Conservation (phyloP, 176 grass and related monocot genomes). For the Areca catechu region DNA sequence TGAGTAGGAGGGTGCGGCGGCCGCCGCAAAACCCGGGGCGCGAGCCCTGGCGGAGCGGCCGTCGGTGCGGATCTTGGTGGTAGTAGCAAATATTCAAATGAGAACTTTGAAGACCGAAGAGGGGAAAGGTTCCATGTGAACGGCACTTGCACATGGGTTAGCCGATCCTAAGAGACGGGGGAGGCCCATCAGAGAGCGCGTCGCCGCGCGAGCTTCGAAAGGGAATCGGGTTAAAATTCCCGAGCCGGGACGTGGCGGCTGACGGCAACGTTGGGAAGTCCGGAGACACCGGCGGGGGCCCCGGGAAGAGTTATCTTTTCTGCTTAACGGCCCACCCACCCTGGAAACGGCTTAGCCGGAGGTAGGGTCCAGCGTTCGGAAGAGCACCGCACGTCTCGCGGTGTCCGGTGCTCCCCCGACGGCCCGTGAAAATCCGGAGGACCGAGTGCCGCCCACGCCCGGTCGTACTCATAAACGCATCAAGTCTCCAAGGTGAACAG, state of each 20-base stretch:
- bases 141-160: slow-evolving; percentile 49
- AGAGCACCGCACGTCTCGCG: no score
- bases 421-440: slow-evolving; percentile 51
- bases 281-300: slow-evolving; percentile 31
- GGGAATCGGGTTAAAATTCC: no score
- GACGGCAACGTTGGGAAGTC: no score
- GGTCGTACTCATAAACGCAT: slow-evolving; percentile 49
- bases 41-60: slow-evolving; percentile 36
- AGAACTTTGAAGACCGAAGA: slow-evolving; percentile 52
- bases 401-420: no score
- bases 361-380: no score
- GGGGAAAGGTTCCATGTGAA: slow-evolving; percentile 52
- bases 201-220: no score
- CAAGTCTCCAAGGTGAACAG: slow-evolving; percentile 50
- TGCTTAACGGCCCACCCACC: slow-evolving; percentile 39
- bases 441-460: slow-evolving; percentile 31
- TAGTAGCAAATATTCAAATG: slow-evolving; percentile 56
- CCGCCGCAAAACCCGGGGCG: slow-evolving; percentile 27
- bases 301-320: slow-evolving; percentile 49
- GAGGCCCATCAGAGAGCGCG: no score
- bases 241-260: no score
- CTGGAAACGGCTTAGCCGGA: slow-evolving; percentile 37
- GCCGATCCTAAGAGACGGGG: slow-evolving; percentile 32
- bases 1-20: slow-evolving; percentile 33
- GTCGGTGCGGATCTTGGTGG: slow-evolving; percentile 44